These are phyloP conservation scores for Isabelozyma heimii DNA, from an alignment of 805 yeast species.

Conservation along the genomic window DNA sequence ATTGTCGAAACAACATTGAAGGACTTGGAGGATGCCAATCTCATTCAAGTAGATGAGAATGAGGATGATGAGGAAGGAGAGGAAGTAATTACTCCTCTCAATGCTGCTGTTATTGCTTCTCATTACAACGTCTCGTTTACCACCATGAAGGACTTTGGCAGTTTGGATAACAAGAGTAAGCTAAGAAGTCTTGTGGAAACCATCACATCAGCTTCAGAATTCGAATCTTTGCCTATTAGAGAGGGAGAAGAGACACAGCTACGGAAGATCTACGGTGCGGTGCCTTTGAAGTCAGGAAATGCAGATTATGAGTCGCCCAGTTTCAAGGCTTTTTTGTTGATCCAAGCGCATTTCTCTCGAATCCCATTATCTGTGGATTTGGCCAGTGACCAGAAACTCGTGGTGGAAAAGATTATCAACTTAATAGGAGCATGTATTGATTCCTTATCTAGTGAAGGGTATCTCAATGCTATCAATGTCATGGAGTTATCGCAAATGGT, in stretches of 20 bases:
- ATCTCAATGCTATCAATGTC: slow-evolving; percentile 70
- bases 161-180: slow-evolving; percentile 54
- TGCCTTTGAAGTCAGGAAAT: slow-evolving; percentile 58
- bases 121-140: slow-evolving; percentile 64
- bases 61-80: slow-evolving; percentile 36
- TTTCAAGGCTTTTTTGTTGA: slow-evolving; percentile 67
- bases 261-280: slow-evolving; percentile 47
- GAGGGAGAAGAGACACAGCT: slow-evolving; percentile 53
- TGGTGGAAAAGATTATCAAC: slow-evolving; percentile 49
- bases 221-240: slow-evolving; percentile 63
- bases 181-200: slow-evolving; percentile 62
- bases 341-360: slow-evolving; percentile 82
- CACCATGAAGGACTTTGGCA: slow-evolving; percentile 63
- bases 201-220: slow-evolving; percentile 67
- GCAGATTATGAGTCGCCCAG: slow-evolving; percentile 50
- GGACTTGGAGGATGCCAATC: slow-evolving; percentile 57
- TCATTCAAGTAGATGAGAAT: slow-evolving; percentile 56
- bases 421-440: slow-evolving; percentile 72
- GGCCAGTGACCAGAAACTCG: slow-evolving; percentile 49
- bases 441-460: slow-evolving; percentile 74
- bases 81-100: slow-evolving; percentile 52
- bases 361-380: slow-evolving; percentile 58
- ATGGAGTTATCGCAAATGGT: slow-evolving; percentile 90
- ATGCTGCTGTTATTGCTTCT: slow-evolving; percentile 72
- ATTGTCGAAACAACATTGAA: slow-evolving; percentile 67